Evolutionary conservation across 768 basidiomycete genomes (phyloP).

Genomic region (Punctularia strigosozonata): DNA sequence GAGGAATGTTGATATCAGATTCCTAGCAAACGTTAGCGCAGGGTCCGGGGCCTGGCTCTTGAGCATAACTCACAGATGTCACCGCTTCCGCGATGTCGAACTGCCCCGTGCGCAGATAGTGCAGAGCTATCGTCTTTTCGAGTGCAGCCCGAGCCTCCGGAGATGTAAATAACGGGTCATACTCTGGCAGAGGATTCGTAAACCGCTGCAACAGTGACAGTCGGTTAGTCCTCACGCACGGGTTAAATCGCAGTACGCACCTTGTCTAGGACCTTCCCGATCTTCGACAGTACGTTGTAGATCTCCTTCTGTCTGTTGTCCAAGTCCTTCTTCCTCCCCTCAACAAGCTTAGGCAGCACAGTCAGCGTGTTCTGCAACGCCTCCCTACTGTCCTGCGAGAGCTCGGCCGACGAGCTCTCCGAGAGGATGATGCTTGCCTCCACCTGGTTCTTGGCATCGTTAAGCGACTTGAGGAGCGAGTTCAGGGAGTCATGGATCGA

Average conservation of each 20-base stretch:
- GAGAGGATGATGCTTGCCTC: too few species aligned
- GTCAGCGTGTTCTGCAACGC: slow-evolving; percentile 37
- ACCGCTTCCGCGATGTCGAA: slow-evolving; percentile 70
- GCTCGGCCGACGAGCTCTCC: too few species aligned
- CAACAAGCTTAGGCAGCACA: slow-evolving; percentile 45
- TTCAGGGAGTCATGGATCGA: slow-evolving; percentile 53
- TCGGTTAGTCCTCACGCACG: neutral
- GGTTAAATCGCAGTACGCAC: slow-evolving; percentile 25
- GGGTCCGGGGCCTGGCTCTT: too few species aligned
- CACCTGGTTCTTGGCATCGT: slow-evolving; percentile 41
- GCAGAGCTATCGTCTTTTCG: slow-evolving; percentile 59
- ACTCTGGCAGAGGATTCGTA: slow-evolving; percentile 50
- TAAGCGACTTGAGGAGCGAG: slow-evolving; percentile 45
- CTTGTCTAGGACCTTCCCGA: slow-evolving; percentile 90
- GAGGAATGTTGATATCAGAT: slow-evolving; percentile 43
- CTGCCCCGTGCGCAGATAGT: slow-evolving; percentile 73
- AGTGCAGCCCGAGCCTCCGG: slow-evolving; percentile 45
- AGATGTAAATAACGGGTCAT: slow-evolving; percentile 56
- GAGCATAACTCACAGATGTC: too few species aligned
- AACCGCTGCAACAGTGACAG: slow-evolving; percentile 26
- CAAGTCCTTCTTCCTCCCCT: slow-evolving; percentile 69
- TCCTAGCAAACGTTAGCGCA: slow-evolving; percentile 39
- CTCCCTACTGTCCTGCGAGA: too few species aligned
- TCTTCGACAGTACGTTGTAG: slow-evolving; percentile 59
- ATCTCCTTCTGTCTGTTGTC: slow-evolving; percentile 87